Evolutionary conservation across 371 early-diverging fungal genomes (phyloP), one percentile per base, ranked within the genome.

Genomic region (Gilbertella persicaria): DNA sequence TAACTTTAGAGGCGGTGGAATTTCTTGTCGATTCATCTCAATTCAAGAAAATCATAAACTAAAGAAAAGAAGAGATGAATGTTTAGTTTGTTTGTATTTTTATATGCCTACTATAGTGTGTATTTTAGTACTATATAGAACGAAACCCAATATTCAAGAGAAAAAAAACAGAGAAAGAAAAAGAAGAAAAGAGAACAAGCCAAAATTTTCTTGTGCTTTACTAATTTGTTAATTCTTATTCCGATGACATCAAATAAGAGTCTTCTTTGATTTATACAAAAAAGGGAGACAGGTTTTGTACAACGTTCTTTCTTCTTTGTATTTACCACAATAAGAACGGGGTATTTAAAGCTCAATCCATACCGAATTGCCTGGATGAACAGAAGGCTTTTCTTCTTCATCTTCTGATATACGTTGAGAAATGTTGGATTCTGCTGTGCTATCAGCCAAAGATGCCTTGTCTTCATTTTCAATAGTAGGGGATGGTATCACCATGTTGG

Each of bases 401-500:
- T 40, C 35, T 21, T 55, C 41, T 14, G 28, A 54, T n/a, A 46
- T 43, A 29, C 21, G 20, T 19, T 17, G 8, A 12, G 29, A 50
- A 37, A 33, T 26, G 16, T 25, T 24, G 25, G 50, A 39, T 41
- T 33, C 23, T 5, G 33, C 33, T 33, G 8, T 8, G 10, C 33
- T 33, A 10, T 13, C 13, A 12, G 33, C 10, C 8, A 33, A 8
- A 10, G 33, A 33, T 33, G 33, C 33, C 5, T 24, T 29, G 0
- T 39, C 25, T 0, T 45, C 40, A 24, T 39, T 42, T 14, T 26
- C 36, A 17, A 8, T 9, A 25, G 23, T 23, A 14, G 56, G 45
- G 3, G 64, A 55, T 17, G 67, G 57, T 12, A 67, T 67, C n/a
- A 45, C 36, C 67, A 67, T 62, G 45, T 62, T 62, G 5, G 67